A percentile compares a stretch with the other conserved stretches of the same genome.
These are phyloP conservation scores for Exophiala oligosperma DNA, from an alignment of 2,329 filamentous ascomycete genomes.

Conservation along the genomic window DNA sequence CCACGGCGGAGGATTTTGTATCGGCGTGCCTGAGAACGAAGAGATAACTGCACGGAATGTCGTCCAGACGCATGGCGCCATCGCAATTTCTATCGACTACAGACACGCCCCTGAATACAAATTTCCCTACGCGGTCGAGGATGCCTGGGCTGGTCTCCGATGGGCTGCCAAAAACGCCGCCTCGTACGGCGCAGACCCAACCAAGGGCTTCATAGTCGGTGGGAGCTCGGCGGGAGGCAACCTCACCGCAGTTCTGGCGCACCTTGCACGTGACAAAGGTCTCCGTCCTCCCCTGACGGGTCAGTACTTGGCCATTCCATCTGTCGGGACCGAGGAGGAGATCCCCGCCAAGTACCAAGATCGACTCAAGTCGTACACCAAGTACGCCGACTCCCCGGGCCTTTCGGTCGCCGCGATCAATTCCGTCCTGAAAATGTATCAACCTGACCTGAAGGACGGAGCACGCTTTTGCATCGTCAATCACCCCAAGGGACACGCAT, in stretches of 20 bases:
- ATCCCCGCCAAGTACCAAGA: slow-evolving; percentile 4
- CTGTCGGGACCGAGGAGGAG: not conserved
- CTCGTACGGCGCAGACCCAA: slow-evolving; percentile 38
- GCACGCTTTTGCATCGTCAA: not conserved
- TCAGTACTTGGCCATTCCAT: slow-evolving; percentile 3
- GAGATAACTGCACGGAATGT: slow-evolving; percentile 12
- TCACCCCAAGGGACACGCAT: not conserved
- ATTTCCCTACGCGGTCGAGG: slow-evolving; percentile 30
- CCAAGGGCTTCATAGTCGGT: slow-evolving; percentile 50
- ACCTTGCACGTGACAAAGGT: slow-evolving; percentile 35
- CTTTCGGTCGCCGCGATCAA: slow-evolving; percentile 21
- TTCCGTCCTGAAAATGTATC: slow-evolving; percentile 11
- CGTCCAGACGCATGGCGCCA: slow-evolving; percentile 13
- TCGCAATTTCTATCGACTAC: slow-evolving; percentile 10
- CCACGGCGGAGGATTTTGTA: slow-evolving; percentile 29
- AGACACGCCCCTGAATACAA: slow-evolving; percentile 20
- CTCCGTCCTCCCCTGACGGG: slow-evolving; percentile 41
- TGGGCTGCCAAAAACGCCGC: slow-evolving; percentile 38
- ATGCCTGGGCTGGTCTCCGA: slow-evolving; percentile 23
- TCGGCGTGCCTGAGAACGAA: slow-evolving; percentile 23
- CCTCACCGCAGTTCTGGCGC: slow-evolving; percentile 34
- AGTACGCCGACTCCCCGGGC: too few relatives aligned
- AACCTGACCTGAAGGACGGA: slow-evolving; percentile 6
- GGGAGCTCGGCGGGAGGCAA: slow-evolving; percentile 49
- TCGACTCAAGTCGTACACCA: not conserved